Evolutionary conservation across 805 yeast genomes (phyloP), one percentile per base, ranked within the genome.

Genomic region (Yarrowia alimentaria): DNA sequence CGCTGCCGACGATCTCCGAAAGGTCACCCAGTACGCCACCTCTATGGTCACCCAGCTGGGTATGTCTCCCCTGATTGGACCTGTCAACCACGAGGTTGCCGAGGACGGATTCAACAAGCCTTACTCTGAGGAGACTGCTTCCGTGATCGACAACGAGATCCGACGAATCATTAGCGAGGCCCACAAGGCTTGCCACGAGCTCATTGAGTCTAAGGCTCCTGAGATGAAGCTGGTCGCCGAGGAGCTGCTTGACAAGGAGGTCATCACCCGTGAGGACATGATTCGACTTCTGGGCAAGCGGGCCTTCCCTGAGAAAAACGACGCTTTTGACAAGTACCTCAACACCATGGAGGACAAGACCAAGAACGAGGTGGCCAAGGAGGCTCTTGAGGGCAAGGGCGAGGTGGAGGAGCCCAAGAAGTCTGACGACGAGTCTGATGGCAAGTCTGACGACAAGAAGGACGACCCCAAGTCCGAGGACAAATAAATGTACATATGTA

Each of bases 1-100:
- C 53, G 99, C 96, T 0, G 81, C 89, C 17, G 96, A 93, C 63
- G 99, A 93, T 67, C 90, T 93, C 73, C 87, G 91, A 65, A 93
- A 93, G 66, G 96, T 93, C 17, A 91, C 98, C 0, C 80, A 80
- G 53, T 87, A 93, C 78, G 98, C 98, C 1, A 85, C 83, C 40
- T 79, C 84, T 20, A 93, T 93, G 99, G 96, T 94, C 18, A 78
- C 91, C 35, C 79, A 81, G 56, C 77, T 88, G 61, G 99, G 99
- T 50, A 93, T 93, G 99, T 81, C 91, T 5, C 66, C 75, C 19
- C 82, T 83, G 64, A 75, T 93, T 32, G 99, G 99, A n/a, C 80
- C 84, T 64, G 81, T 89, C 51, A 73, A 76, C 54, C 85, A 80
- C 61, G 94, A 85, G 58, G 79, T 80, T 56, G 82, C 75, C 54